A percentile compares a stretch with the other conserved stretches of the same genome.
These are phyloP conservation scores for Suillus discolor DNA, from an alignment of 768 basidiomycete species.

Conservation along the genomic window DNA sequence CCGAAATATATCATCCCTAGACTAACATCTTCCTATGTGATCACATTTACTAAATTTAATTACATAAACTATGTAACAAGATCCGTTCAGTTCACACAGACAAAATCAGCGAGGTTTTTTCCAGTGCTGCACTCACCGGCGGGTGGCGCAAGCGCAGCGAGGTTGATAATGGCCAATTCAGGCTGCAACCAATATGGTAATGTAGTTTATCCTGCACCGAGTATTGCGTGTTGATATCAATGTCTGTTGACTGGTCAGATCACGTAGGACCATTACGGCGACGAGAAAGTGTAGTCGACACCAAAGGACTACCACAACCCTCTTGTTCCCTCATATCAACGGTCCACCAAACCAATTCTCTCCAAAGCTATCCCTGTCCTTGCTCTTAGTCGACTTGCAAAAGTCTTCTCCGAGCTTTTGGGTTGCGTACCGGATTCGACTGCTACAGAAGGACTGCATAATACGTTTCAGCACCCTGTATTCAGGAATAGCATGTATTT, in stretches of 20 bases:
- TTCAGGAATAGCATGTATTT: constrained; percentile 97
- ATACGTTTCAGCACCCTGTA: constrained; percentile 95
- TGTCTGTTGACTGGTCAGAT: constrained; percentile 69
- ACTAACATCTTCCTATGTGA: too few species aligned
- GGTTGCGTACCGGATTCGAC: constrained; percentile 74
- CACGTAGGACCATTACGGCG: constrained; percentile 82
- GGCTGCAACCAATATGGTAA: constrained; percentile 66
- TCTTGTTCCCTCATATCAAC: constrained; percentile 38
- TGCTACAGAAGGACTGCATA: constrained; percentile 90
- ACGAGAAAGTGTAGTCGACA: constrained; percentile 95
- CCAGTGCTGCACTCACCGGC: too few species aligned
- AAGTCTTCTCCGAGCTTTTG: constrained; percentile 79
- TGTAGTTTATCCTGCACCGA: constrained; percentile 64
- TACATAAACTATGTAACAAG: too few species aligned
- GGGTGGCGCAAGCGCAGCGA: neutral
- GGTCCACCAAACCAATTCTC: constrained; percentile 91
- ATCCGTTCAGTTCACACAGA: too few species aligned
- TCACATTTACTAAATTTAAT: too few species aligned
- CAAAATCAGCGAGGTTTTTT: too few species aligned
- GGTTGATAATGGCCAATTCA: constrained; percentile 44
- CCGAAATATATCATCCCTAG: neutral
- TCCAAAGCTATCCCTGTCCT: constrained; percentile 78
- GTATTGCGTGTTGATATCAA: constrained; percentile 81
- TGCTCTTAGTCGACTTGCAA: constrained; percentile 91
- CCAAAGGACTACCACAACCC: constrained; percentile 95